Percentiles rank a stretch among this genome's conserved stretches.
Conservation (phyloP, 163 green algal species). For the Scenedesmus sp. region DNA sequence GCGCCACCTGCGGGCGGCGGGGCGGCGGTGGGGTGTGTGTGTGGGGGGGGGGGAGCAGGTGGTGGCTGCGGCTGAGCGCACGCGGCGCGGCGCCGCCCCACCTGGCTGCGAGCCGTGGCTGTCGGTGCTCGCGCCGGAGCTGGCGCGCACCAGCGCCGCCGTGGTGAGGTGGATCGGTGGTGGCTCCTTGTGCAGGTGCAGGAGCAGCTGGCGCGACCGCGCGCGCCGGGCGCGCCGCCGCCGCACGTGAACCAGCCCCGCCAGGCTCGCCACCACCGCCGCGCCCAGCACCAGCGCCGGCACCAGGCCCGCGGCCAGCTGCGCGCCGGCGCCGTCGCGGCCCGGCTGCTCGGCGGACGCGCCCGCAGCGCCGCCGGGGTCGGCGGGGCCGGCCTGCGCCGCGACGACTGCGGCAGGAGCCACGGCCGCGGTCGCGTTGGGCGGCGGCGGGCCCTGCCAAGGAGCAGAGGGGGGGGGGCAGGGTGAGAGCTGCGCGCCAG, state of each 20-base stretch:
- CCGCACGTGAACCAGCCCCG: too few species aligned
- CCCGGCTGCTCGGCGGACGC: too few species aligned
- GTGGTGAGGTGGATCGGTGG: background rate
- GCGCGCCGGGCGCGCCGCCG: background rate
- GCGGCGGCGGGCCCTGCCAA: too few species aligned
- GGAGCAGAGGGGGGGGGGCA: too few species aligned
- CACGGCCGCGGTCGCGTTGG: too few species aligned
- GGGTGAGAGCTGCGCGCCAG: too few species aligned
- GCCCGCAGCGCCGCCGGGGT: too few species aligned
- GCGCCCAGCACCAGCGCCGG: background rate
- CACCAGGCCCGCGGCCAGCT: slow-evolving; percentile 10
- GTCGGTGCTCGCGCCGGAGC: slow-evolving; percentile 15
- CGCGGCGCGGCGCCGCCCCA: background rate
- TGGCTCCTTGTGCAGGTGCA: slow-evolving; percentile 6
- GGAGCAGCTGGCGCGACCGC: background rate
- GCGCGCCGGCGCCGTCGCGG: too few species aligned
- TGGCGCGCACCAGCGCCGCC: slow-evolving; percentile 5
- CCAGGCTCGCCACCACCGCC: background rate
- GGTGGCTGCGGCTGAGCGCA: background rate
- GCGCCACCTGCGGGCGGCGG: background rate
- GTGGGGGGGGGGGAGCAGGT: too few species aligned
- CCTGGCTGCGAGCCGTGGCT: slow-evolving; percentile 21
- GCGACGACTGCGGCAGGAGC: too few species aligned
- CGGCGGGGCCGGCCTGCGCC: too few species aligned
- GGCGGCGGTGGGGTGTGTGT: too few species aligned